Percentiles rank a stretch among this genome's conserved stretches.
Evolutionary conservation across 2,329 filamentous ascomycete species (phyloP).

Genomic region (Botrytis fabae): DNA sequence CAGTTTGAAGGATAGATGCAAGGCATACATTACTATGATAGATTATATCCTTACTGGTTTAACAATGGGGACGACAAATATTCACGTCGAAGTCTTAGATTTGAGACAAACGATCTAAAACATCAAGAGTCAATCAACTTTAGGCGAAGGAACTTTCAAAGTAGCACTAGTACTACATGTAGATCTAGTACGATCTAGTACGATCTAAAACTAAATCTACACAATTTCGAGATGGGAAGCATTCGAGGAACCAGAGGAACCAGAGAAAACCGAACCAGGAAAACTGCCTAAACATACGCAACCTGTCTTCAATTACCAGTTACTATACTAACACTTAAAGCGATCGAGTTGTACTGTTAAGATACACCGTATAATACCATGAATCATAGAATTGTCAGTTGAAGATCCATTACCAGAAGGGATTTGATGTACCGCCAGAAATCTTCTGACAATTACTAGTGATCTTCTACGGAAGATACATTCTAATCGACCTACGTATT

Average conservation of each 20-base stretch:
- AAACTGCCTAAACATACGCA: neutral
- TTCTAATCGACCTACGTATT: neutral
- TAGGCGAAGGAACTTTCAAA: neutral
- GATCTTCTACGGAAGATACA: neutral
- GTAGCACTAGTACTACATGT: constrained; percentile 11
- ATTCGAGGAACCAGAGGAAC: neutral
- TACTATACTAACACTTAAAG: neutral
- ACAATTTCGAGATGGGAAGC: neutral
- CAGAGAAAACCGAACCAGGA: neutral
- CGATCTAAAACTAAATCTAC: neutral
- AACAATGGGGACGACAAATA: neutral
- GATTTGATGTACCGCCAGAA: neutral
- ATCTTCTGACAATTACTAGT: neutral
- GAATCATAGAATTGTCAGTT: neutral
- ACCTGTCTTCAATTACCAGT: neutral
- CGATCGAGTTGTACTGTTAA: neutral
- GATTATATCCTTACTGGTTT: neutral
- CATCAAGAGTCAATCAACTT: constrained; percentile 2
- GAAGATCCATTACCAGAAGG: neutral
- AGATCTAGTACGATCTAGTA: neutral
- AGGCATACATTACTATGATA: neutral
- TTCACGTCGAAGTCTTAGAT: constrained; percentile 9
- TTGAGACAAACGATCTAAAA: constrained; percentile 18
- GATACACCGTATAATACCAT: neutral
- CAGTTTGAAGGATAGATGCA: neutral